Percentiles rank a stretch among this genome's conserved stretches.
These are phyloP conservation scores for Tulasnella sp. DNA, from an alignment of 768 basidiomycete species.

Conservation along the genomic window DNA sequence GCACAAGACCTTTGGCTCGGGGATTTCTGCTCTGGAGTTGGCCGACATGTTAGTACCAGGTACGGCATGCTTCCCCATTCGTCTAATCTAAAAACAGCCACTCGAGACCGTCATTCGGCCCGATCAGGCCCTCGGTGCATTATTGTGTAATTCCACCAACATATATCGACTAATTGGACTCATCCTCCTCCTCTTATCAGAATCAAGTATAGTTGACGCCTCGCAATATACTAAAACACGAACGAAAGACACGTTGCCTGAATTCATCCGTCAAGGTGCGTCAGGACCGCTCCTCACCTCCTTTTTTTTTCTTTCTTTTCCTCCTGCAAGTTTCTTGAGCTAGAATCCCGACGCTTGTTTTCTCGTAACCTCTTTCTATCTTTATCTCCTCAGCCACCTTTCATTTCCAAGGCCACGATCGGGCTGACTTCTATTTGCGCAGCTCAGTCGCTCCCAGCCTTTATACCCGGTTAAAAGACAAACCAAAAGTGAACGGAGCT, in stretches of 20 bases:
- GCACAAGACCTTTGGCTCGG: slow-evolving; percentile 65
- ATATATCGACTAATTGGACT: neutral
- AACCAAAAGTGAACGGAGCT: slow-evolving; percentile 71
- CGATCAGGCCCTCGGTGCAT: neutral
- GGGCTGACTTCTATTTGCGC: neutral
- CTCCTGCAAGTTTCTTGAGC: neutral
- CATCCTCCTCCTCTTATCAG: neutral
- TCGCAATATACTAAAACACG: slow-evolving; percentile 65
- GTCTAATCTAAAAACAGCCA: neutral
- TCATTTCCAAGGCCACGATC: neutral
- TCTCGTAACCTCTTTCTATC: neutral
- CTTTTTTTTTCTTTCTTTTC: neutral
- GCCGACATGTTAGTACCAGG: slow-evolving; percentile 75
- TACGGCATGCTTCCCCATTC: slow-evolving; percentile 38
- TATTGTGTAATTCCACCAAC: neutral
- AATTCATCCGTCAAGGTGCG: slow-evolving; percentile 73
- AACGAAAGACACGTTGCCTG: slow-evolving; percentile 63
- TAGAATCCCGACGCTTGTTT: neutral
- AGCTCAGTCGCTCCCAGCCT: slow-evolving; percentile 60
- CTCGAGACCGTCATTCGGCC: neutral
- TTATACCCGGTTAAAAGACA: slow-evolving; percentile 65
- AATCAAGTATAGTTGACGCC: slow-evolving; percentile 61
- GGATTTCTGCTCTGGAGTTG: slow-evolving; percentile 72
- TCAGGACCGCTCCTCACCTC: slow-evolving; percentile 10
- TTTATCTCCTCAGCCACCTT: neutral